Percentiles rank a stretch among this genome's conserved stretches.
These are phyloP conservation scores for Leishmania tarentolae DNA, from an alignment of 208 protist species.

Conservation along the genomic window DNA sequence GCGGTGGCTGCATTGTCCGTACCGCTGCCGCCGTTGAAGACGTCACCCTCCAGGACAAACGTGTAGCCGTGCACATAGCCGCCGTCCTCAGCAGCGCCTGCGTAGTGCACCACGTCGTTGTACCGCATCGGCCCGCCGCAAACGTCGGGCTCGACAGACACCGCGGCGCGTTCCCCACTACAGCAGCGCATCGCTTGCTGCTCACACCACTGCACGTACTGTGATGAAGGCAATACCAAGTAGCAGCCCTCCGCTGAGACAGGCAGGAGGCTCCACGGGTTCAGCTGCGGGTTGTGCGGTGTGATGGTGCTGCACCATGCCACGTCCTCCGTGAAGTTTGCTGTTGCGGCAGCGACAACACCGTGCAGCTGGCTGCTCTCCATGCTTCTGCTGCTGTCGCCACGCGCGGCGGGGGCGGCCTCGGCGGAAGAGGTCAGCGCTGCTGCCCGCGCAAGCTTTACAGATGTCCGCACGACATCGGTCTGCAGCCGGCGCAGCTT, in stretches of 20 bases:
- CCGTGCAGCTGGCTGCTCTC: constrained; percentile 12
- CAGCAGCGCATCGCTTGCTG: constrained; percentile 31
- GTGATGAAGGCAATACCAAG: constrained; percentile 52
- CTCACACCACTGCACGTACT: constrained; percentile 36
- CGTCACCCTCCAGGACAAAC: constrained; percentile 35
- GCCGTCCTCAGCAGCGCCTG: constrained; percentile 7
- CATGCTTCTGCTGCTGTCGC: background rate
- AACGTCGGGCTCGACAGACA: constrained; percentile 5
- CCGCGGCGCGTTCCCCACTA: background rate
- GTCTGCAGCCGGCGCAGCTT: constrained; percentile 21
- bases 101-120: constrained; percentile 29
- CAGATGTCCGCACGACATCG: constrained; percentile 12
- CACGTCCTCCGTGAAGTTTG: constrained; percentile 26
- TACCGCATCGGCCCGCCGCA: constrained; percentile 36
- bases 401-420: background rate
- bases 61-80: constrained; percentile 63
- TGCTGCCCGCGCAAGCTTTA: constrained; percentile 13
- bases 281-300: constrained; percentile 21
- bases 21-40: constrained; percentile 12
- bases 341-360: constrained; percentile 22
- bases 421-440: background rate
- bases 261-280: constrained; percentile 39
- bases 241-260: constrained; percentile 66
- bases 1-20: background rate
- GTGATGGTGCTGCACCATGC: constrained; percentile 20